Evolutionary conservation across 2,329 filamentous ascomycete genomes (phyloP).

Genomic region (Alternaria sp.): DNA sequence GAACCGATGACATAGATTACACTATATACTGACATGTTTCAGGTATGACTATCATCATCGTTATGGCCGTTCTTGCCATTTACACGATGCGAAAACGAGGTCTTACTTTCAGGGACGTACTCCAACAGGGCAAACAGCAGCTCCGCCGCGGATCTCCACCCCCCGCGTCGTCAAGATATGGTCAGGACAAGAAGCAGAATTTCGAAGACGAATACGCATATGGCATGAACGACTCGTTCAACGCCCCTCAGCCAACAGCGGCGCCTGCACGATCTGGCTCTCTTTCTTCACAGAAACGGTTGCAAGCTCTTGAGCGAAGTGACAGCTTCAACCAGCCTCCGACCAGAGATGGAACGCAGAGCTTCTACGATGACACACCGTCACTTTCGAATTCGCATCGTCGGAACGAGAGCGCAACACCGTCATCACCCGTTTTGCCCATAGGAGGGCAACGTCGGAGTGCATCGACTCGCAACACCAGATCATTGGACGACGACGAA

Average conservation of each 20-base stretch:
- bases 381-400: constrained; percentile 40
- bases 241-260: constrained; percentile 37
- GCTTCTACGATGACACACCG: constrained; percentile 41
- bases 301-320: constrained; percentile 41
- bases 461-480: constrained; percentile 45
- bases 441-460: constrained; percentile 39
- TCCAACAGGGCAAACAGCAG: constrained; percentile 38
- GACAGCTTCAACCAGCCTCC: constrained; percentile 40
- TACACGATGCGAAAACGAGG: constrained; percentile 52
- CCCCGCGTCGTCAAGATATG: constrained; percentile 32
- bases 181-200: constrained; percentile 39
- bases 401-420: constrained; percentile 43
- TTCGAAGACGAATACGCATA: constrained; percentile 37
- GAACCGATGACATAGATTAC: not conserved
- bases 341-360: constrained; percentile 24
- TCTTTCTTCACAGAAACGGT: constrained; percentile 39
- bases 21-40: constrained; percentile 23
- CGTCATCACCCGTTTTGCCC: constrained; percentile 45
- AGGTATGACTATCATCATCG: constrained; percentile 53
- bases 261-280: constrained; percentile 39
- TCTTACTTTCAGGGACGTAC: constrained; percentile 42
- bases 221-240: constrained; percentile 35
- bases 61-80: constrained; percentile 48
- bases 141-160: constrained; percentile 35
- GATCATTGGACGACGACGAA: constrained; percentile 36